phyloP scores from a whole-genome alignment of 2,329 filamentous ascomycete species.

The Calonectria multiphialidica region DNA sequence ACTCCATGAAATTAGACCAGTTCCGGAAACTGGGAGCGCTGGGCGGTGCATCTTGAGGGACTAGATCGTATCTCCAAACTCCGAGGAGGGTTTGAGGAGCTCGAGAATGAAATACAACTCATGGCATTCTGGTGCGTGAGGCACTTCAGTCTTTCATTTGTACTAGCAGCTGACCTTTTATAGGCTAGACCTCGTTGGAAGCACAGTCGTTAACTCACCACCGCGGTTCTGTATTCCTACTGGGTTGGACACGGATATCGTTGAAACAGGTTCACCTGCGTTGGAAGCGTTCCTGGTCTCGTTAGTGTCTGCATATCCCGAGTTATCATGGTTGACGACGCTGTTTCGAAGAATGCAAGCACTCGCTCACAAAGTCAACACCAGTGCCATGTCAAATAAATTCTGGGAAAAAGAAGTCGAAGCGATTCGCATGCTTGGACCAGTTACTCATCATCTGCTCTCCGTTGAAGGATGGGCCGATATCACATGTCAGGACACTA shows the following conservation, averaged over 20 bases:
- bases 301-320: not conserved
- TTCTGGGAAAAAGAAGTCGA: not conserved
- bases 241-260: not conserved
- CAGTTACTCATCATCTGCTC: not conserved
- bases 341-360: not conserved
- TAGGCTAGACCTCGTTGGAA: constrained; percentile 5
- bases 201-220: not conserved
- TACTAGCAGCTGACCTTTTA: not conserved
- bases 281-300: not conserved
- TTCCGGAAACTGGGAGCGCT: not conserved
- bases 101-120: not conserved
- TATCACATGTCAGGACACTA: not conserved
- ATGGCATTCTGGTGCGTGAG: not conserved
- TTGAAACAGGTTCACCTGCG: not conserved
- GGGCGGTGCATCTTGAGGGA: not conserved
- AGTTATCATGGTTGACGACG: not conserved
- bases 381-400: not conserved
- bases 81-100: not conserved
- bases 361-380: not conserved
- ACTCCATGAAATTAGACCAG: not conserved
- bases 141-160: no score
- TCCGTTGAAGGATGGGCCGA: not conserved
- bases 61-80: not conserved
- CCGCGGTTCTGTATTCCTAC: not conserved
- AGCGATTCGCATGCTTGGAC: not conserved